A percentile compares a stretch with the other conserved stretches of the same genome.
Conservation (phyloP, 2,329 filamentous ascomycete genomes). For the Alternaria incomplexa region DNA sequence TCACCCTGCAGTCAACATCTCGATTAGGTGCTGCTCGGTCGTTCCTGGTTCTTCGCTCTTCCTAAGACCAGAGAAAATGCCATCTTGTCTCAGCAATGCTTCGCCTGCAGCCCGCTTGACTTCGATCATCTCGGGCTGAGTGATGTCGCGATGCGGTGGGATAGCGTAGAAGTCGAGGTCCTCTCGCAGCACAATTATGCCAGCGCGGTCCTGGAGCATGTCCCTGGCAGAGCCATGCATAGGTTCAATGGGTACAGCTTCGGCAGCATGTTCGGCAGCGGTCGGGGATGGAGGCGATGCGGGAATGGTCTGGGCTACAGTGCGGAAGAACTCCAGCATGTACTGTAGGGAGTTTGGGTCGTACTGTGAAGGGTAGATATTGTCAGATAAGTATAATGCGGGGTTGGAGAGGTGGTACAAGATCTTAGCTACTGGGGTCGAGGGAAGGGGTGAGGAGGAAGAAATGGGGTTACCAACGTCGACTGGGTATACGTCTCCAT, state of each 20-base stretch:
- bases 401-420: conserved; percentile 51
- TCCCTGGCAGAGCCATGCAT: conserved; percentile 73
- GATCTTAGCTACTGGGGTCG: conserved; percentile 48
- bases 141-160: conserved; percentile 82
- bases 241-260: conserved; percentile 72
- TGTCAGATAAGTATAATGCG: conserved; percentile 63
- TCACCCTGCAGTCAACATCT: conserved; percentile 98
- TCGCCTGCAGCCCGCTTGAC: conserved; percentile 91
- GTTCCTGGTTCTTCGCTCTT: conserved; percentile 95
- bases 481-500: conserved; percentile 93
- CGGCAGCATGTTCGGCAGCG: conserved; percentile 54
- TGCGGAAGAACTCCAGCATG: conserved; percentile 98
- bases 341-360: conserved; percentile 96
- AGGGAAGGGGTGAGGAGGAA: conserved; percentile 40
- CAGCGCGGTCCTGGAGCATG: conserved; percentile 85
- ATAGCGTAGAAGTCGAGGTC: conserved; percentile 98
- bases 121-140: conserved; percentile 89
- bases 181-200: conserved; percentile 95
- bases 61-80: conserved; percentile 94
- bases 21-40: conserved; percentile 96
- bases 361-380: conserved; percentile 72
- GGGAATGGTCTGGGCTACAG: conserved; percentile 94
- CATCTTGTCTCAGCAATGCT: conserved; percentile 85
- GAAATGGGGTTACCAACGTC: conserved; percentile 73
- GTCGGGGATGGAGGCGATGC: conserved; percentile 69